Evolutionary conservation across 352 stramenopile genomes (phyloP), one percentile per base, ranked within the genome.

Genomic region (Peronosclerospora sorghi): DNA sequence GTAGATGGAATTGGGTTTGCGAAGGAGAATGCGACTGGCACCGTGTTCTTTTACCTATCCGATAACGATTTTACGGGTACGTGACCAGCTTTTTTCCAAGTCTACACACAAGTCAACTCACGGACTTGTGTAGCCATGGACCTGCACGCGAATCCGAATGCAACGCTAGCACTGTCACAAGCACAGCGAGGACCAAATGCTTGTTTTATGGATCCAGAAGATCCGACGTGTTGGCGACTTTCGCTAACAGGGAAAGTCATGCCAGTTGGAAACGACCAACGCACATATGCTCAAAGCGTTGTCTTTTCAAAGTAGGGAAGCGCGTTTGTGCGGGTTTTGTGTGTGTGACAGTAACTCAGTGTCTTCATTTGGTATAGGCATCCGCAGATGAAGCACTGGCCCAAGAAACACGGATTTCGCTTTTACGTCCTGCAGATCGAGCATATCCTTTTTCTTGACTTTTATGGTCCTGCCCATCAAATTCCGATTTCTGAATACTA

Each of bases 1-100:
- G 32, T 9, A 87, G 75, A 88, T 44, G 68, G 73, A 10, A 45
- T 82, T 8, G 75, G 70, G 23, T 65, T 59, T 17, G 42, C 56
- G 8, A 56, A 73, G 6, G 46, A 67, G 10, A 68, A 68, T 4
- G 63, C 76, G 1, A 86, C 70, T 10, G 73, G 73, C 14, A 56
- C 79, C 27, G 27, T 88, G 2, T 88, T 73, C 50, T 85, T 88
- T 43, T 88, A 83, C 51, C 50, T 85, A 17, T 85, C 72, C 14
- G 35, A 41, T 13, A 49, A 82, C 59, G 76, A 85, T 56, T 38
- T 48, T 32, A 28, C 65, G 14, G 67, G 61, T 71, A 15, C 9
- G 9, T n/a, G 3, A 4, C 13, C 28, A 10, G 10, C 26, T 30
- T 30, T 34, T 9, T 13, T 9, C 28, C 15, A 13, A 9, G 9